A percentile compares a stretch with the other conserved stretches of the same genome.
Evolutionary conservation across 1,139 yeast genomes (phyloP).

Genomic region (Saccharomyces hybrid): DNA sequence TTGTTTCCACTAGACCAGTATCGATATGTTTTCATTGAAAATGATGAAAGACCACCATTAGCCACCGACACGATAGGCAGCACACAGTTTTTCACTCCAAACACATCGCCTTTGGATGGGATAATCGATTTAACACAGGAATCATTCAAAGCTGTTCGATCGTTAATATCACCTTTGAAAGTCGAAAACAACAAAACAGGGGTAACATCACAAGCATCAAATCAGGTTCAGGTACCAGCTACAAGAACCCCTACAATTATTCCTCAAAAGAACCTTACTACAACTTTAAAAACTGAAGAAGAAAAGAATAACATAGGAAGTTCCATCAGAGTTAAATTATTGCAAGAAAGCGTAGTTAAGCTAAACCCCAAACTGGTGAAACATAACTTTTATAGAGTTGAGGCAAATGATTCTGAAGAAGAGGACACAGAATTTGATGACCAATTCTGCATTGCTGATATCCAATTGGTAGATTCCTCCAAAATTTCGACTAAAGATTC

Average conservation of each 20-base stretch:
- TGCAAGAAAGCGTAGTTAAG: background rate
- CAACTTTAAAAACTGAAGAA: background rate
- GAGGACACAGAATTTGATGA: constrained; percentile 1
- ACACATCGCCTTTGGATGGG: constrained; percentile 9
- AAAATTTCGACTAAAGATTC: background rate
- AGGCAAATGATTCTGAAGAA: constrained; percentile 13
- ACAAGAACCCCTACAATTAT: constrained; percentile 21
- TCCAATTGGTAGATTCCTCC: background rate
- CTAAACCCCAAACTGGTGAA: background rate
- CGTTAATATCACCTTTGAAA: constrained; percentile 25
- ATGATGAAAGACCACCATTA: background rate
- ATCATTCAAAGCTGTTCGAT: constrained; percentile 25
- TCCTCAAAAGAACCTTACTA: background rate
- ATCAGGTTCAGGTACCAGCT: constrained; percentile 25
- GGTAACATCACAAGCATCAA: background rate
- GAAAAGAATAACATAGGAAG: background rate
- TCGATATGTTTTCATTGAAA: background rate
- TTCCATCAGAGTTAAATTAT: background rate
- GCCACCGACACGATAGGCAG: constrained; percentile 1
- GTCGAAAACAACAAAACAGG: constrained; percentile 3
- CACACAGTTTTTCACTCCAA: constrained; percentile 9
- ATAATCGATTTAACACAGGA: constrained; percentile 25
- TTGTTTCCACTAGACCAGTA: constrained; percentile 6
- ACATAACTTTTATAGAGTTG: constrained; percentile 4
- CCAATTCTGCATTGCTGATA: background rate